Evolutionary conservation across 345 rosid genomes (phyloP).

Genomic region (Melaleuca alternifolia): DNA sequence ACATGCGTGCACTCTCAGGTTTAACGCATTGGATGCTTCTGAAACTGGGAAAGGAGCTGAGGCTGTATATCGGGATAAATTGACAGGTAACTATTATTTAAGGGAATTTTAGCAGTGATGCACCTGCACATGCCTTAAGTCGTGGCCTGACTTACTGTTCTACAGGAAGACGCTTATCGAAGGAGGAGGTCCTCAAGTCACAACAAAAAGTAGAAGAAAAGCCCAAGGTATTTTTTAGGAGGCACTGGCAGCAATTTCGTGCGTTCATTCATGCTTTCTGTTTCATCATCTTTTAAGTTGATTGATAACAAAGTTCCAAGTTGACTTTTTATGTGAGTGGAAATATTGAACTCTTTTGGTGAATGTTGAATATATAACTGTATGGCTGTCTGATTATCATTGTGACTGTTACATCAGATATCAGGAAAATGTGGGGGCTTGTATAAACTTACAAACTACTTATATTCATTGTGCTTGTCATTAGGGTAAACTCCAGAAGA

Average conservation of each 20-base stretch:
- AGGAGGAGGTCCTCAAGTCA: constrained; percentile 54
- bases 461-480: neutral
- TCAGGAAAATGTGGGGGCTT: neutral
- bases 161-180: constrained; percentile 64
- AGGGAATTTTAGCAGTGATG: neutral
- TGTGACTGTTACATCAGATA: neutral
- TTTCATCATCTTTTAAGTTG: neutral
- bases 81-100: constrained; percentile 30
- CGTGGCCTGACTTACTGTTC: neutral
- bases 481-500: neutral
- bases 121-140: neutral
- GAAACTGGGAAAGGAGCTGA: constrained; percentile 69
- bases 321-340: neutral
- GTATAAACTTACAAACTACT: neutral
- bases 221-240: constrained; percentile 45
- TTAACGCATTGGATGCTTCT: constrained; percentile 65
- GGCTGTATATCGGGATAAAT: constrained; percentile 83
- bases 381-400: neutral
- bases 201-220: constrained; percentile 52
- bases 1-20: constrained; percentile 35
- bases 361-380: neutral
- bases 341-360: neutral
- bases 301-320: neutral
- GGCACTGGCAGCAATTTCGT: neutral
- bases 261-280: neutral